These are phyloP conservation scores for Tricharina praecox DNA, from an alignment of 495 filamentous ascomycete genomes.

Conservation along the genomic window DNA sequence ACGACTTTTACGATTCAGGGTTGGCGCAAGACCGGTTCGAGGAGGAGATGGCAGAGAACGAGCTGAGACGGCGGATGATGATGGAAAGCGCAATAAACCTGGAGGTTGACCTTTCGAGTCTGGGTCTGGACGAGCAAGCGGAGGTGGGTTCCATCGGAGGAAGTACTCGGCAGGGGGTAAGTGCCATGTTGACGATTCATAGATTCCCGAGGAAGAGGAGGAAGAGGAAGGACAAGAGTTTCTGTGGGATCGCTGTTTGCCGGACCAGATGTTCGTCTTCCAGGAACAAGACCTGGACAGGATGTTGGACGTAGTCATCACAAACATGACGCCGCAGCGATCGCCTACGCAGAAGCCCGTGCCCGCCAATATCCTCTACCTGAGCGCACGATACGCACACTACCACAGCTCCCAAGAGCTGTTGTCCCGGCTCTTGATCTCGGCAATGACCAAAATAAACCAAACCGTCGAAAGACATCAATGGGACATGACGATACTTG, in stretches of 20 bases:
- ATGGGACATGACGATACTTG: conserved; percentile 98
- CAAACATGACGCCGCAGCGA: conserved; percentile 91
- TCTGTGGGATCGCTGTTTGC: conserved; percentile 86
- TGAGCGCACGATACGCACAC: conserved; percentile 88
- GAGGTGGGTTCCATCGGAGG: conserved; percentile 46
- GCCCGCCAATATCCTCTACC: conserved; percentile 88
- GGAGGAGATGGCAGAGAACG: conserved; percentile 92
- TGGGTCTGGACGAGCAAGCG: conserved; percentile 88
- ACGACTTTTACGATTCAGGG: conserved; percentile 90
- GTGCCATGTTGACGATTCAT: conserved; percentile 20
- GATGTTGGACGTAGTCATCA: conserved; percentile 90
- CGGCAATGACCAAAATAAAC: conserved; percentile 92
- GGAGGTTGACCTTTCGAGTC: conserved; percentile 88
- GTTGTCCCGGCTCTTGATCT: conserved; percentile 57
- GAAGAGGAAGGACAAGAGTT: conserved; percentile 83
- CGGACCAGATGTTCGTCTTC: conserved; percentile 99
- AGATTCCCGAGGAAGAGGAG: conserved; percentile 59
- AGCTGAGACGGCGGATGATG: conserved; percentile 95
- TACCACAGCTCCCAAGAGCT: conserved; percentile 86
- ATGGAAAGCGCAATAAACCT: conserved; percentile 97
- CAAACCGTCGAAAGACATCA: conserved; percentile 83
- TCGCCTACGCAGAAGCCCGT: conserved; percentile 94
- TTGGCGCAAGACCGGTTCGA: conserved; percentile 89
- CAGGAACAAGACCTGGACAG: conserved; percentile 79
- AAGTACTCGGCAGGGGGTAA: neutral